Evolutionary conservation across 2,329 filamentous ascomycete species (phyloP).

Genomic region (Alternaria consortialis): DNA sequence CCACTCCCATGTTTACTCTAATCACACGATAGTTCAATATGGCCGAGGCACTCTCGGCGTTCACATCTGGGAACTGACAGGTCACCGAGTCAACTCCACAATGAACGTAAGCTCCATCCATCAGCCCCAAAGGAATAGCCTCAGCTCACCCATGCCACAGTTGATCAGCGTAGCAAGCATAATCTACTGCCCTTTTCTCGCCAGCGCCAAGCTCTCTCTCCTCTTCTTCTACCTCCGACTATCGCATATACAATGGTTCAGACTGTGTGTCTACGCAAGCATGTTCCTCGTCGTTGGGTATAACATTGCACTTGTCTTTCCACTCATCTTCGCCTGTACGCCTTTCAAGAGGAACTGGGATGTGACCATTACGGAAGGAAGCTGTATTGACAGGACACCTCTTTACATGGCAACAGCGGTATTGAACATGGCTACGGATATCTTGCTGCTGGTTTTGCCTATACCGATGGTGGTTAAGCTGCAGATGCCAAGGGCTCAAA

Average conservation of each 20-base stretch:
- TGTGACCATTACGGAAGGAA: constrained; percentile 22
- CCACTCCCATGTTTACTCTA: neutral
- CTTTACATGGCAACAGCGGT: constrained; percentile 34
- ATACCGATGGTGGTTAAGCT: constrained; percentile 31
- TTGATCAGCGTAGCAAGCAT: constrained; percentile 18
- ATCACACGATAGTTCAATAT: constrained; percentile 17
- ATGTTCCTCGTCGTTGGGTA: constrained; percentile 33
- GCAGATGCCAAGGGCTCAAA: constrained; percentile 26
- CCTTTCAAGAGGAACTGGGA: constrained; percentile 30
- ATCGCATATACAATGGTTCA: constrained; percentile 23
- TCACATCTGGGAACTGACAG: constrained; percentile 32
- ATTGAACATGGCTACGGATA: constrained; percentile 31
- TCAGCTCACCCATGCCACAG: constrained; percentile 6
- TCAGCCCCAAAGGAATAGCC: neutral
- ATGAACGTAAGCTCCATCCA: constrained; percentile 14
- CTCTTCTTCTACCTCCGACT: constrained; percentile 30
- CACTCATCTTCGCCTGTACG: constrained; percentile 32
- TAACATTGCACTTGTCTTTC: constrained; percentile 30
- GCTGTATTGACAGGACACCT: constrained; percentile 28
- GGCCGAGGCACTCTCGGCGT: constrained; percentile 25
- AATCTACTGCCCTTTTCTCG: constrained; percentile 25
- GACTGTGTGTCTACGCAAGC: constrained; percentile 19
- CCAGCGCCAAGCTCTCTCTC: constrained; percentile 32
- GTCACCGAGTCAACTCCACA: constrained; percentile 16
- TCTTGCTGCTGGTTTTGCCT: constrained; percentile 27